phyloP scores from a whole-genome alignment of 1,284 basidiomycete species.

The Heterobasidion parviporum region DNA sequence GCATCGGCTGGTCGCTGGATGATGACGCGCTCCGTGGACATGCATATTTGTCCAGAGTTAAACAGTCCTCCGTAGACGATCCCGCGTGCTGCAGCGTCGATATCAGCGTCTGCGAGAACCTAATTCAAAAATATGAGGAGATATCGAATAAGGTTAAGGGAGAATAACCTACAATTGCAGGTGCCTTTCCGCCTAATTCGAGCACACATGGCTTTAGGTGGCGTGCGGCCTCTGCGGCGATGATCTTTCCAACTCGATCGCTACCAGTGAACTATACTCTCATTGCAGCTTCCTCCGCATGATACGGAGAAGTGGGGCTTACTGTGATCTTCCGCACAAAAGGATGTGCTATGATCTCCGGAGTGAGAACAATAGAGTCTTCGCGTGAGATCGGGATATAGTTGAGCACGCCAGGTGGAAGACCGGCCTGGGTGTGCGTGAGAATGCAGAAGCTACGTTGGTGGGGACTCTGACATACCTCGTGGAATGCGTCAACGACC shows the following conservation, averaged over 20 bases:
- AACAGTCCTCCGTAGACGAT: conserved; percentile 53
- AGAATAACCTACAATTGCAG: conserved; percentile 16
- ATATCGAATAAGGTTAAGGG: neutral
- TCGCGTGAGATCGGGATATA: conserved; percentile 45
- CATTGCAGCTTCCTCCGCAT: neutral
- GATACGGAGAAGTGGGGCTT: conserved; percentile 5
- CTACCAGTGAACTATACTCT: conserved; percentile 59
- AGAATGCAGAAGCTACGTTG: neutral
- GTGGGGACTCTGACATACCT: conserved; percentile 17
- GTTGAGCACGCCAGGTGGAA: conserved; percentile 55
- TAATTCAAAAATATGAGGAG: conserved; percentile 10
- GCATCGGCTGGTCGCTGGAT: conserved; percentile 37
- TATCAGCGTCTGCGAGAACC: conserved; percentile 57
- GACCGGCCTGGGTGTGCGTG: conserved; percentile 32
- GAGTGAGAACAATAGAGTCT: conserved; percentile 34
- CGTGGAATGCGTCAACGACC: conserved; percentile 40
- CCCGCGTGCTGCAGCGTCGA: conserved; percentile 45
- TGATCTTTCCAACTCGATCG: conserved; percentile 59
- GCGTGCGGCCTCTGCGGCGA: conserved; percentile 67
- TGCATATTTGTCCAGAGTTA: conserved; percentile 64
- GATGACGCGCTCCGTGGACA: conserved; percentile 63
- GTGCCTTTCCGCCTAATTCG: conserved; percentile 72
- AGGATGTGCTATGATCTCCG: conserved; percentile 49
- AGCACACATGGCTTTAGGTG: conserved; percentile 66
- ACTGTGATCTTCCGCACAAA: conserved; percentile 39